These are phyloP conservation scores for Penicillium macrosclerotiorum DNA, from an alignment of 495 filamentous ascomycete genomes.

Conservation along the genomic window DNA sequence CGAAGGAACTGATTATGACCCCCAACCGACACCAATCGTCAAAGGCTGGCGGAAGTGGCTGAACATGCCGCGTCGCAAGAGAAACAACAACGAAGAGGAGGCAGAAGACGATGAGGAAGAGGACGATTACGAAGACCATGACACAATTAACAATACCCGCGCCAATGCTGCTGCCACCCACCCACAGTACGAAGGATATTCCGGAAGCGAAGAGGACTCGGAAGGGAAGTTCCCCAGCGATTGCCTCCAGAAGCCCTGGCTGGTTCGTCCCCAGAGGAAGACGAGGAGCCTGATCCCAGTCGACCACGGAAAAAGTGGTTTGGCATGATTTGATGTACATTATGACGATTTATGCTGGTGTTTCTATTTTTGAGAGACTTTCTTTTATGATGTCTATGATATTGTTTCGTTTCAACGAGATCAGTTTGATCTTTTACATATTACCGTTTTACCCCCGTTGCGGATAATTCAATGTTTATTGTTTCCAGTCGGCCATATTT, in stretches of 20 bases:
- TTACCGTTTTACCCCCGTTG: neutral
- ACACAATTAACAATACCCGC: slow-evolving; percentile 27
- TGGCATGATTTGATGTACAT: slow-evolving; percentile 30
- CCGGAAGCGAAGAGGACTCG: slow-evolving; percentile 25
- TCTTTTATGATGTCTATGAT: slow-evolving; percentile 9
- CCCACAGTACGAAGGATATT: slow-evolving; percentile 23
- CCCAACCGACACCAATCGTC: slow-evolving; percentile 31
- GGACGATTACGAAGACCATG: slow-evolving; percentile 29
- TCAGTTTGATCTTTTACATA: neutral
- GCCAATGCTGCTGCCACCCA: slow-evolving; percentile 22
- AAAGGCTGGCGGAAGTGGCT: slow-evolving; percentile 49
- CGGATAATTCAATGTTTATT: neutral
- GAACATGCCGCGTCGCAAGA: slow-evolving; percentile 23
- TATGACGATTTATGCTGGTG: slow-evolving; percentile 15
- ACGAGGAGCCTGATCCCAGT: slow-evolving; percentile 18
- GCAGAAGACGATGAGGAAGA: slow-evolving; percentile 20
- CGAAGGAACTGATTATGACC: slow-evolving; percentile 44
- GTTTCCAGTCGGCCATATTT: neutral
- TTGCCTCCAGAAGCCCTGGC: slow-evolving; percentile 17
- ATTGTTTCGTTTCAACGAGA: slow-evolving; percentile 4
- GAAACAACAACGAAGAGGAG: slow-evolving; percentile 17
- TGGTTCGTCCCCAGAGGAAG: slow-evolving; percentile 11
- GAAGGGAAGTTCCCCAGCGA: slow-evolving; percentile 19
- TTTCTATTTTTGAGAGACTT: neutral
- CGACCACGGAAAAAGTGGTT: slow-evolving; percentile 39